phyloP scores from a whole-genome alignment of 1,139 yeast species.

The Yamadazyma taylorii region DNA sequence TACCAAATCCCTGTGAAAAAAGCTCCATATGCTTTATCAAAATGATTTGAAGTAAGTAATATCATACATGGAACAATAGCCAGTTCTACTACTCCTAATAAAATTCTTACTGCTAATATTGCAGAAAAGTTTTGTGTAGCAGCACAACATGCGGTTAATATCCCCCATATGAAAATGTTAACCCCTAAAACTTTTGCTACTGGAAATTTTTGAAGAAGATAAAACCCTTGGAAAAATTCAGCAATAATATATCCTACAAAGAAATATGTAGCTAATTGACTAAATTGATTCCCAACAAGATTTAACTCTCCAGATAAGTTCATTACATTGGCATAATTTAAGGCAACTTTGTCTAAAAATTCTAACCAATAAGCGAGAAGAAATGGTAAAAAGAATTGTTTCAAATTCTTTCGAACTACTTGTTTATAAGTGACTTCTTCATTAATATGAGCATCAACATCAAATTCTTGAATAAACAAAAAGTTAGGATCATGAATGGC shows the following conservation, averaged over 20 bases:
- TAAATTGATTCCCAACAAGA: slow-evolving; percentile 35
- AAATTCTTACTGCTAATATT: slow-evolving; percentile 33
- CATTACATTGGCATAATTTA: slow-evolving; percentile 51
- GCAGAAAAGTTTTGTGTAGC: slow-evolving; percentile 31
- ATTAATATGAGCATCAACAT: slow-evolving; percentile 13
- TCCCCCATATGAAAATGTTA: slow-evolving; percentile 42
- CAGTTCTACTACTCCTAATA: slow-evolving; percentile 40
- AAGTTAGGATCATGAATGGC: slow-evolving; percentile 16
- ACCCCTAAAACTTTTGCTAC: slow-evolving; percentile 37
- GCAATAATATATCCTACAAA: slow-evolving; percentile 48
- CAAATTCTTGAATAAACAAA: slow-evolving; percentile 16
- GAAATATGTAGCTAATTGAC: slow-evolving; percentile 41
- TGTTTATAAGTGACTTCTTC: slow-evolving; percentile 15
- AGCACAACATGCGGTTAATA: slow-evolving; percentile 33
- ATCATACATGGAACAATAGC: slow-evolving; percentile 46
- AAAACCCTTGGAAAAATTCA: slow-evolving; percentile 42
- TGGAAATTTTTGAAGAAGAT: slow-evolving; percentile 35
- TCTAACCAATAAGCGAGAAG: slow-evolving; percentile 36
- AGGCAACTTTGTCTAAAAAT: slow-evolving; percentile 42
- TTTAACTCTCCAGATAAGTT: slow-evolving; percentile 34
- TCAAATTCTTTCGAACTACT: slow-evolving; percentile 16
- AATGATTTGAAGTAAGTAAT: slow-evolving; percentile 41
- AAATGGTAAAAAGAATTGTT: slow-evolving; percentile 51
- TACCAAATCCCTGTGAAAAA: slow-evolving; percentile 39
- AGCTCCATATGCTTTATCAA: slow-evolving; percentile 37